A percentile compares a stretch with the other conserved stretches of the same genome.
Conservation (phyloP, 352 stramenopile species). For the Globisporangium okanoganense region DNA sequence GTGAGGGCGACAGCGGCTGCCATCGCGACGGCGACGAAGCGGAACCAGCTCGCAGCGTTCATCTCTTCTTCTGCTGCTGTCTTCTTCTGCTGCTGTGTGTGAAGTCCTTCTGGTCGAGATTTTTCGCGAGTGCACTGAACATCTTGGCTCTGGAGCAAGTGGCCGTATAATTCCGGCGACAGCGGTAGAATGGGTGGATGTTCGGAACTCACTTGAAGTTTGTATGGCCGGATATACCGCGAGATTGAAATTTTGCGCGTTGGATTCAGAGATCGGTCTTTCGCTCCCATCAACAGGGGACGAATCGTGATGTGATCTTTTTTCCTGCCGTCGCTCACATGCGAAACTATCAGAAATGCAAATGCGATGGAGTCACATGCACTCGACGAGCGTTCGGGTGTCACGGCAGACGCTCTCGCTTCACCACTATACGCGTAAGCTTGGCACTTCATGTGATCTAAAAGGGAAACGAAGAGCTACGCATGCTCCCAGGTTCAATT, state of each 20-base stretch:
- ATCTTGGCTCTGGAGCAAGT: background rate
- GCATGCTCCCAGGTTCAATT: no score
- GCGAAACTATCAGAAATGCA: background rate
- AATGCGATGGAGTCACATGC: no score
- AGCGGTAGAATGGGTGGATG: background rate
- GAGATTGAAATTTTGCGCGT: background rate
- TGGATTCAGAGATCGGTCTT: background rate
- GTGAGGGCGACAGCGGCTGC: background rate
- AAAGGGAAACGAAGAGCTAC: no score
- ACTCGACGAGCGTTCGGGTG: no score
- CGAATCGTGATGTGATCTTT: no score
- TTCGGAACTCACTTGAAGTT: background rate
- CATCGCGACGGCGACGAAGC: background rate
- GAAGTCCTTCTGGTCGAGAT: background rate
- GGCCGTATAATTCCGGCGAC: background rate
- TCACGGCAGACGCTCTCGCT: no score
- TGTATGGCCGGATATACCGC: background rate
- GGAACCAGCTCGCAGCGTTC: conserved; percentile 8
- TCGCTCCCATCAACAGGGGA: background rate
- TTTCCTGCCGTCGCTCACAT: background rate
- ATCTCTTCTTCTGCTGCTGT: background rate
- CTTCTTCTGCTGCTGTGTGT: no score
- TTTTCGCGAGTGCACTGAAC: conserved; percentile 8
- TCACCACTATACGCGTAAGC: no score
- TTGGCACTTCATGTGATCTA: no score